Conservation (phyloP, 345 rosid species). For the Eucalyptus regnans region DNA sequence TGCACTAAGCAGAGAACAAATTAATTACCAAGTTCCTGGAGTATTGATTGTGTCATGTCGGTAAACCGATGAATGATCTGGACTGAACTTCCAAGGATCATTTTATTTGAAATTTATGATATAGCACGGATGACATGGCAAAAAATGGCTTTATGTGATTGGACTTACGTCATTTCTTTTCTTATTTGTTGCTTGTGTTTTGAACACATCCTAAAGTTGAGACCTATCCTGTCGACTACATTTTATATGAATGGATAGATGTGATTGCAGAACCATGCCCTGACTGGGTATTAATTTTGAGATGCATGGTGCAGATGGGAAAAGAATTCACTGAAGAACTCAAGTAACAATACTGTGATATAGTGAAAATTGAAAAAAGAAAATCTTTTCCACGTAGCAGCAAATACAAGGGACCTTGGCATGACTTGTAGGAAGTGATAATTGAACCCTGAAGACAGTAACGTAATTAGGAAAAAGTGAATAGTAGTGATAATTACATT, state of each 20-base stretch:
- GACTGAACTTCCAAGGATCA: neutral
- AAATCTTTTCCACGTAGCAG: neutral
- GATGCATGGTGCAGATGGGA: neutral
- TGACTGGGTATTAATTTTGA: neutral
- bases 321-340: neutral
- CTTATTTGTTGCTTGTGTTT: neutral
- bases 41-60: neutral
- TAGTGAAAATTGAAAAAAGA: neutral
- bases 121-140: neutral
- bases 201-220: neutral
- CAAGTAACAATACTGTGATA: neutral
- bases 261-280: neutral
- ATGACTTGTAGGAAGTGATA: neutral
- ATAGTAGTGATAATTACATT: neutral
- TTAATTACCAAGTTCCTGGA: neutral
- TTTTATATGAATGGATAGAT: neutral
- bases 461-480: neutral
- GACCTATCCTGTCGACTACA: neutral
- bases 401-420: neutral
- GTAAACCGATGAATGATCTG: neutral
- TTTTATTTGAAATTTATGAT: neutral
- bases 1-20: neutral
- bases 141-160: neutral
- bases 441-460: neutral
- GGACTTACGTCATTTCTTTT: neutral